Conservation (phyloP, 2,329 filamentous ascomycete genomes). For the Pseudogymnoascus destructans region DNA sequence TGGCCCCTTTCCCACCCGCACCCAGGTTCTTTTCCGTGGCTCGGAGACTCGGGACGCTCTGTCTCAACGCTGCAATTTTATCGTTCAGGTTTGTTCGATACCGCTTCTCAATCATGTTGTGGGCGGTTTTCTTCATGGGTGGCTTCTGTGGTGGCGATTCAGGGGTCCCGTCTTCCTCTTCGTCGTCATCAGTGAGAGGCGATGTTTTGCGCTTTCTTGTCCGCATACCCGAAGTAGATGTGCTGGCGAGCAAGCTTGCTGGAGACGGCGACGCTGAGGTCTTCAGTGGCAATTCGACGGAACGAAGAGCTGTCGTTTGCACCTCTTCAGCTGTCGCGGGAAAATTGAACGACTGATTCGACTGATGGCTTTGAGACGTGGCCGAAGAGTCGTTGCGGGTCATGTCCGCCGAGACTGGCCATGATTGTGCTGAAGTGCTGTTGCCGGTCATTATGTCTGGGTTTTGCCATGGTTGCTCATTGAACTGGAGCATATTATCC, state of each 20-base stretch:
- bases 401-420: background rate
- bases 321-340: background rate
- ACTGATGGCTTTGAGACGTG: background rate
- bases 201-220: background rate
- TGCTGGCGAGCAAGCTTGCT: background rate
- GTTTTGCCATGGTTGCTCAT: background rate
- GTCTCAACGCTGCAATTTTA: slow-evolving; percentile 63
- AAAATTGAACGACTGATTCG: background rate
- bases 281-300: background rate
- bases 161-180: background rate
- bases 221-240: background rate
- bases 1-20: slow-evolving; percentile 26
- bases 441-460: background rate
- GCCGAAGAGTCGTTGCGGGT: background rate
- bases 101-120: slow-evolving; percentile 77
- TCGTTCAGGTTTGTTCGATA: slow-evolving; percentile 77
- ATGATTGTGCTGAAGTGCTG: background rate
- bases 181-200: background rate
- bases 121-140: slow-evolving; percentile 60
- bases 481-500: background rate
- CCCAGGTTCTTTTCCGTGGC: slow-evolving; percentile 29
- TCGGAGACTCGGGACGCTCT: slow-evolving; percentile 58
- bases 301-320: background rate
- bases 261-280: background rate
- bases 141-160: slow-evolving; percentile 20